These are phyloP conservation scores for Aegilops sharonensis DNA, from an alignment of 176 grass and related monocot species.

Conservation along the genomic window DNA sequence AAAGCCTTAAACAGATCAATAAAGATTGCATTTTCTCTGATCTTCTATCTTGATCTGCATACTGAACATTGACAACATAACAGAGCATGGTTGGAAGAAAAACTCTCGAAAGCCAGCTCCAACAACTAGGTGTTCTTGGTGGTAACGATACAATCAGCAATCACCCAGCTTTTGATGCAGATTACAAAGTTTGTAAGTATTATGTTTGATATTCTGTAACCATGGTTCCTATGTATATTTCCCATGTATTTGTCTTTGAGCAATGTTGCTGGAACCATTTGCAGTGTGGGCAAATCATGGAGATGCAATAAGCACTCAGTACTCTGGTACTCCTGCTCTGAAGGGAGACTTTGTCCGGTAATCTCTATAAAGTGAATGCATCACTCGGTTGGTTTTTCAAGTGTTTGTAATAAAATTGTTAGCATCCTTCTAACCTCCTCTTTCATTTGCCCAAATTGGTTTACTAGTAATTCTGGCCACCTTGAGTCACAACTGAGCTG, in stretches of 20 bases:
- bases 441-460: neutral
- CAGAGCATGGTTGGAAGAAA: slow-evolving; percentile 95
- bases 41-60: neutral
- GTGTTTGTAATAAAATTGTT: neutral
- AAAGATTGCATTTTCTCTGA: neutral
- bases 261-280: slow-evolving; percentile 19
- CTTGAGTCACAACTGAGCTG: neutral
- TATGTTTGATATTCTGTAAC: neutral
- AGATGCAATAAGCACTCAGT: slow-evolving; percentile 94
- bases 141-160: slow-evolving; percentile 44
- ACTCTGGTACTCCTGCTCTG: slow-evolving; percentile 92
- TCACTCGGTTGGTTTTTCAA: neutral
- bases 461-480: neutral
- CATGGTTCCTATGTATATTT: neutral
- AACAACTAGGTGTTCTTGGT: slow-evolving; percentile 56
- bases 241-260: slow-evolving; percentile 6
- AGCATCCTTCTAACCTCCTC: neutral
- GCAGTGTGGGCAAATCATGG: slow-evolving; percentile 98
- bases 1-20: neutral
- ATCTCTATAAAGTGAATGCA: neutral
- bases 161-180: slow-evolving; percentile 71
- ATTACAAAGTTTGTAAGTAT: slow-evolving; percentile 87
- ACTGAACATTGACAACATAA: slow-evolving; percentile 23
- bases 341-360: slow-evolving; percentile 98
- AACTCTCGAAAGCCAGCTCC: slow-evolving; percentile 73